Evolutionary conservation across 257 asterid genomes (phyloP), one percentile per base, ranked within the genome.

Genomic region (Salvia hispanica): DNA sequence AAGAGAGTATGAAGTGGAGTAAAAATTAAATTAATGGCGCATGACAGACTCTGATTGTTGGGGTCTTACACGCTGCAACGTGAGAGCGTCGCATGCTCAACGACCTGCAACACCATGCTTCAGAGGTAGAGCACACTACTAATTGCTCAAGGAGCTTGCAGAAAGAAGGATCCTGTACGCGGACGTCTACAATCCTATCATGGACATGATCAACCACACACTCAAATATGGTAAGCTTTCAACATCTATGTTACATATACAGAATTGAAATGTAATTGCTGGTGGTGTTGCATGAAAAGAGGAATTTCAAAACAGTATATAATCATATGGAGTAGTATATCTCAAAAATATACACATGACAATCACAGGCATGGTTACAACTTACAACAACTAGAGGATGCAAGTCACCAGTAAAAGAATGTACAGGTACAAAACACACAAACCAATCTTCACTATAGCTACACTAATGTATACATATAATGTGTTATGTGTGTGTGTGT

Each of bases 121-220:
- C 31, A 2, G 31, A 1, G 31, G 31, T 25, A 25, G 31, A 25
- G 31, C 31, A 1, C 31, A 25, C 21, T 18, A 18, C 21, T 18
- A 18, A 18, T 18, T 18, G 21, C 21, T 18, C 21, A 18, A 18
- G 21, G 21, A 72, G 54, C 90, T 88, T 66, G 72, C 59, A 1
- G 84, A 82, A 15, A 83, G 82, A 80, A 76, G 48, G 64, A 70
- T 90, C 65, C 66, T 77, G 4, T 86, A 86, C 34, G 81, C 78
- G 3, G 95, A 90, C 66, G 14, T 64, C 7, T 88, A 76, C 79
- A 79, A 56, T 64, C 89, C 83, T 33, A 64, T 86, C 1, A 58
- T 78, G 71, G 80, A 80, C 71, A 80, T 88, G 80, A 80, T 83
- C 60, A 65, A 66, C 34, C 75, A 76, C 71, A 92, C 97, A 54